Evolutionary conservation across 2,329 filamentous ascomycete genomes (phyloP), one percentile per base, ranked within the genome.

Genomic region (Acephala macrosclerotiorum): DNA sequence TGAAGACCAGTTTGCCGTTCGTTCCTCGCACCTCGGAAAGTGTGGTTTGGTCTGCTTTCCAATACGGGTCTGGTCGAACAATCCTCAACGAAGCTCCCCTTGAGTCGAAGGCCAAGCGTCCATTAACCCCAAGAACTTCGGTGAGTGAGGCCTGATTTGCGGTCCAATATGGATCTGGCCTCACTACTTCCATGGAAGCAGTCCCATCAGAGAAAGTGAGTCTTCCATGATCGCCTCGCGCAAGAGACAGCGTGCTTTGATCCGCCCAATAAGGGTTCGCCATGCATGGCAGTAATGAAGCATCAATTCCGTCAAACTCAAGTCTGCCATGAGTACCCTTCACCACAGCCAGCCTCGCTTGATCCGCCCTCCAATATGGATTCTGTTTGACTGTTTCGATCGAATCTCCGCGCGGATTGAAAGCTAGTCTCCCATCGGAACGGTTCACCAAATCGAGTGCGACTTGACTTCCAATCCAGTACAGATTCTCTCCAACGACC

Each of bases 241-340:
- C 33, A 11, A 42, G 12, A 5, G 51, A 22, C 1, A 62, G 5
- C 7, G 42, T 20, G 35, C 36, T 55, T 14, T 60, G 58, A 22
- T 60, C 58, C 1, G n/a, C 42, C 58, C 58, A 60, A 29, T 60
- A 60, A 1, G 26, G 42, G 22, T 60, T 29, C 7, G 22, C 18
- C n/a, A n/a, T 18, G 11, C n/a, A 11, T 22, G 20, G 11, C 9
- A 49, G 4, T 12, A 49, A 14, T 3, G 45, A 49, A 22, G 18
- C n/a, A 49, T 22, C n/a, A 25, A 20, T 49, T 49, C 7, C 45
- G 6, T 49, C 7, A 18, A 47, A 47, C 7, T n/a, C 6, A 8
- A 47, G 42, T 8, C 6, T 47, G 5, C 11, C 42, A 22, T 22
- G 42, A 2, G 42, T 47, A 2, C 42, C 42, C 4, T 20, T 47